Base-by-base conservation (phyloP, 208 protist genomes). In the Leishmania major region DNA sequence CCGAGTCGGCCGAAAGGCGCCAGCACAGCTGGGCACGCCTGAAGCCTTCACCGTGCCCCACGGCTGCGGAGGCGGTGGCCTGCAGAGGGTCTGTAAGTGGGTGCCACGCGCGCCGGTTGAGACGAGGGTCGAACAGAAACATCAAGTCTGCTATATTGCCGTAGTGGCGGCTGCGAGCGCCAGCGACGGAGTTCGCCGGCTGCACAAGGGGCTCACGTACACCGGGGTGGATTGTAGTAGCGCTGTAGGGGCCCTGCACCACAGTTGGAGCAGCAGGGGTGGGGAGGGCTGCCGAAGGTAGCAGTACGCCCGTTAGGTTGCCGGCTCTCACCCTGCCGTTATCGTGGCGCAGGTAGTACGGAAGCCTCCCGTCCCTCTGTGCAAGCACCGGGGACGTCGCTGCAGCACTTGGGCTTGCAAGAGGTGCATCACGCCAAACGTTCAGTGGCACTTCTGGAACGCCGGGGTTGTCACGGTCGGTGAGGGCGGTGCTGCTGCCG, bases 321-420 rank as follows among this genome's bases (percentile, higher is more conserved):
- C 51, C 62, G 8, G 53, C 35, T n/a, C 22, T 53, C 22, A 1
- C 47, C 19, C 64, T 69, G 64, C 45, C 45, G 28, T 25, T 75
- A 45, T 59, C 72, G 15, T 85, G 49, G 3, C 91, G 91, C 17
- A 94, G 77, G 60, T 94, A 92, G 76, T 94, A 94, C 15, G 89
- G 91, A 40, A 92, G 71, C 19, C 88, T 78, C 28, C 82, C 53
- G 47, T 66, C 37, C 53, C 53, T 78, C 73, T 49, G 75, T 47
- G 37, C 25, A 47, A 37, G 43, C 2, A 40, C 37, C 53, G 8
- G 53, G 1, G n/a, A 37, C 10, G 51, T 17, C 31, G 71, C 31
- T 28, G 71, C 8, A 69, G 78, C 70, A 35, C n/a, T 31, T 53
- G 62, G 15, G 67, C 22, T 60, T 45, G 40, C 31, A 11, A 22